Evolutionary conservation across 306 rosid species (phyloP).

Genomic region (Astragalus membranaceus): DNA sequence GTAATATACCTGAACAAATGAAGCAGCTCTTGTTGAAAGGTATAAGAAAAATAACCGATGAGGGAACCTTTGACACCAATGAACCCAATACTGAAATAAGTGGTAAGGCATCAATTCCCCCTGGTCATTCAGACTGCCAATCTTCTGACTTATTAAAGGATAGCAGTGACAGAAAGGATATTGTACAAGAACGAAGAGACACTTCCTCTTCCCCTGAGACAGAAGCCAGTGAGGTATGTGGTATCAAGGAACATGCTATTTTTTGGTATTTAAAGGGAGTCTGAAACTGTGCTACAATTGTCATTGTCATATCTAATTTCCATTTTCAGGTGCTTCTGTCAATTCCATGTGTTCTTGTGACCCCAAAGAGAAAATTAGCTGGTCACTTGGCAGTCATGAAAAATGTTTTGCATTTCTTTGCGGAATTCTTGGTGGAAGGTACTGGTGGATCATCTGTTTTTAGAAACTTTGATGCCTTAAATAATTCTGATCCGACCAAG

Average conservation of each 20-base stretch:
- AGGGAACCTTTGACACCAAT: conserved; percentile 55
- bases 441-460: conserved; percentile 90
- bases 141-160: conserved; percentile 57
- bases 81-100: conserved; percentile 51
- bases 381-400: conserved; percentile 93
- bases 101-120: conserved; percentile 38
- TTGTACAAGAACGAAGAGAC: conserved; percentile 58
- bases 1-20: conserved; percentile 93
- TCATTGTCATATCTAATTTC: conserved; percentile 24
- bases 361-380: conserved; percentile 84
- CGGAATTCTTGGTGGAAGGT: conserved; percentile 88
- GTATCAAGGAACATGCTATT: conserved; percentile 14
- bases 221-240: conserved; percentile 75
- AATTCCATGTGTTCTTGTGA: conserved; percentile 76
- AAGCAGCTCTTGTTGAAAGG: conserved; percentile 83
- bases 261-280: neutral
- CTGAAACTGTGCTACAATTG: conserved; percentile 7
- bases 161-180: conserved; percentile 49
- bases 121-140: conserved; percentile 52
- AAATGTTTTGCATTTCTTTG: conserved; percentile 82
- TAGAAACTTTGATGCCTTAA: conserved; percentile 56
- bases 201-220: conserved; percentile 53
- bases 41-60: conserved; percentile 76
- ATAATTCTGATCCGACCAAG: conserved; percentile 55
- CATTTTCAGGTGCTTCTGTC: conserved; percentile 78